phyloP scores from a whole-genome alignment of 257 asterid species.

The Solanum lycopersicoides region DNA sequence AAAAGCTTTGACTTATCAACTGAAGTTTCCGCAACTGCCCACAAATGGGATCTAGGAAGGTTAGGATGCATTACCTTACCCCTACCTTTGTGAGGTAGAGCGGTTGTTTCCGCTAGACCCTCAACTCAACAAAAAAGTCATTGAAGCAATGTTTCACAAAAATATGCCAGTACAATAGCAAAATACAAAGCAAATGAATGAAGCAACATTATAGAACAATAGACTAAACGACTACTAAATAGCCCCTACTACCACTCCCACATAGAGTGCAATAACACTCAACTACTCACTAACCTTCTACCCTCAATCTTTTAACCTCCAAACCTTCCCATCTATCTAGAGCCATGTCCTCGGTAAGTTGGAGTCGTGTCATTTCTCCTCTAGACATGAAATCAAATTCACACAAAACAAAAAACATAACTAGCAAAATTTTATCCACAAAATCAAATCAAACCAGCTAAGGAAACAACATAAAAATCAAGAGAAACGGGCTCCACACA shows the following conservation, averaged over 20 bases:
- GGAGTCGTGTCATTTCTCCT: not conserved
- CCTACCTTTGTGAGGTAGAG: not conserved
- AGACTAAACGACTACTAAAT: not conserved
- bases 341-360: not conserved
- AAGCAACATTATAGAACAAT: not conserved
- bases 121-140: not conserved
- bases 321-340: not conserved
- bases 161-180: not conserved
- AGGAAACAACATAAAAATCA: not conserved
- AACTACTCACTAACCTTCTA: not conserved
- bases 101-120: not conserved
- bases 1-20: not conserved
- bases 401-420: not conserved
- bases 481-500: not conserved
- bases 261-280: not conserved
- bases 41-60: not conserved
- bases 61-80: not conserved
- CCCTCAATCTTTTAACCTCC: not conserved
- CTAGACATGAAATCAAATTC: not conserved
- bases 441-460: not conserved
- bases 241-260: not conserved
- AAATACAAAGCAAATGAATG: not conserved
- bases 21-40: not conserved
- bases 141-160: not conserved
- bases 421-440: not conserved